Percentiles rank a stretch among this genome's conserved stretches.
Evolutionary conservation across 2,329 filamentous ascomycete genomes (phyloP).

Genomic region (Knoxdaviesia capensis): DNA sequence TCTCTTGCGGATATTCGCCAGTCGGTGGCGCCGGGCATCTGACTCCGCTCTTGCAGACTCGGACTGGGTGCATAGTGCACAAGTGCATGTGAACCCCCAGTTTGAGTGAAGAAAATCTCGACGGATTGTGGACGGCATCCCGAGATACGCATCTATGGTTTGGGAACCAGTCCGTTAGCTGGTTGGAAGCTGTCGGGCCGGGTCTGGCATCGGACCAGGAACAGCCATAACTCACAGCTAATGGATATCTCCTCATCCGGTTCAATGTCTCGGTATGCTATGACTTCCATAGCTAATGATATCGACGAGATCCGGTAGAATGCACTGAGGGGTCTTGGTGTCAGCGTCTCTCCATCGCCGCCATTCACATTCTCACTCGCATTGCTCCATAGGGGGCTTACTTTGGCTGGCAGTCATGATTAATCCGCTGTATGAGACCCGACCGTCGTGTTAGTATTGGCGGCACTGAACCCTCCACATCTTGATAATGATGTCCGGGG

Average conservation of each 20-base stretch:
- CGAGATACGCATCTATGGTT: slow-evolving; percentile 9
- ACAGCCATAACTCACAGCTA: slow-evolving; percentile 11
- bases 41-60: slow-evolving; percentile 5
- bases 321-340: slow-evolving; percentile 8
- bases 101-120: slow-evolving; percentile 6
- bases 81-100: slow-evolving; percentile 12
- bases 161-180: neutral
- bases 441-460: neutral
- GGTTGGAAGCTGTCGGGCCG: neutral
- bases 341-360: neutral
- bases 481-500: neutral
- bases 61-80: slow-evolving; percentile 8
- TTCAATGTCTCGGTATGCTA: slow-evolving; percentile 14
- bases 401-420: slow-evolving; percentile 17
- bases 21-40: slow-evolving; percentile 7
- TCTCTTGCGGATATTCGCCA: slow-evolving; percentile 8
- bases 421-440: slow-evolving; percentile 11
- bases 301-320: slow-evolving; percentile 13
- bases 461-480: neutral
- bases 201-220: neutral
- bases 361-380: neutral
- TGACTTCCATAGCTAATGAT: slow-evolving; percentile 12
- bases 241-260: slow-evolving; percentile 16
- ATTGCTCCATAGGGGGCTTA: slow-evolving; percentile 5
- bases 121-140: slow-evolving; percentile 9